These are phyloP conservation scores for Agrocybe chaxingu DNA, from an alignment of 768 basidiomycete species.

Conservation along the genomic window DNA sequence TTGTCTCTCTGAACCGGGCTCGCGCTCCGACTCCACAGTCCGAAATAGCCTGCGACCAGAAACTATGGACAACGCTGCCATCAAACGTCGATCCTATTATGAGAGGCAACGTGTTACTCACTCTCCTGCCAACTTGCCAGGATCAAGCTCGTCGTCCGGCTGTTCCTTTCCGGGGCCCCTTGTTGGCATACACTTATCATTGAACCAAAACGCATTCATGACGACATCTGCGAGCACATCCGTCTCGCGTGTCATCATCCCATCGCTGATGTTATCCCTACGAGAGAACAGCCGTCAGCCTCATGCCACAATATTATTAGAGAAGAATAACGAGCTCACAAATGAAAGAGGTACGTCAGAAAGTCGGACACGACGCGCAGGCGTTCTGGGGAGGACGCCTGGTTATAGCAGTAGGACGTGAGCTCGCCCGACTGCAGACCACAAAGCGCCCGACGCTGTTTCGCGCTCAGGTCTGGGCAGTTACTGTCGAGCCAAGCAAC, in stretches of 20 bases:
- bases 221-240: slow-evolving; percentile 58
- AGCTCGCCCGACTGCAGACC: slow-evolving; percentile 66
- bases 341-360: slow-evolving; percentile 57
- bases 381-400: slow-evolving; percentile 49
- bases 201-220: slow-evolving; percentile 68
- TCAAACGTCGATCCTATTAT: too few relatives aligned
- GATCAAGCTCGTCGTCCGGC: slow-evolving; percentile 40
- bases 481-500: slow-evolving; percentile 47
- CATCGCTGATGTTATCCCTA: slow-evolving; percentile 75
- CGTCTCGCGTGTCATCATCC: slow-evolving; percentile 67
- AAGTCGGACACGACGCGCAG: slow-evolving; percentile 68
- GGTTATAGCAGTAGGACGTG: slow-evolving; percentile 63
- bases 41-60: slow-evolving; percentile 61
- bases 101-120: slow-evolving; percentile 39
- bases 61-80: too few relatives aligned
- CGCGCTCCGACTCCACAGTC: slow-evolving; percentile 56
- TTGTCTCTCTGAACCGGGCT: slow-evolving; percentile 67
- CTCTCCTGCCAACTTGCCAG: slow-evolving; percentile 69
- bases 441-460: slow-evolving; percentile 45
- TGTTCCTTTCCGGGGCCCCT: slow-evolving; percentile 33
- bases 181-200: slow-evolving; percentile 48
- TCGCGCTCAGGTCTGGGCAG: slow-evolving; percentile 42
- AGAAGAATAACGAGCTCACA: slow-evolving; percentile 29
- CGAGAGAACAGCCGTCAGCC: slow-evolving; percentile 10
- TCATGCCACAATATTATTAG: slow-evolving; percentile 10